These are phyloP conservation scores for carrot (Daucus carota) DNA, from an alignment of 129 eudicot species.

Conservation along the genomic window DH1_v3.0 NC_030383.2:6279001-6279500, in stretches of 20 bases:
- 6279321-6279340: background rate
- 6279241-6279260: background rate
- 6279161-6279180: slow-evolving; percentile 71
- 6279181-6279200: slow-evolving; percentile 53
- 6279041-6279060: slow-evolving; percentile 80
- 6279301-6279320: background rate
- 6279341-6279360: background rate
- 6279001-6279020: slow-evolving; percentile 70
- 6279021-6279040: slow-evolving; percentile 74
- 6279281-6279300: background rate
- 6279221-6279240: slow-evolving; percentile 1
- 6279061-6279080: slow-evolving; percentile 72
- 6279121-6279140: slow-evolving; percentile 65
- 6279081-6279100: slow-evolving; percentile 72
- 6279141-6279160: slow-evolving; percentile 69
- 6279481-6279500: slow-evolving; percentile 76
- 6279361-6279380: background rate
- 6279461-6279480: slow-evolving; percentile 73
- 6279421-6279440: slow-evolving; percentile 9
- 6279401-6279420: no score
- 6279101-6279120: slow-evolving; percentile 81
- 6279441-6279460: slow-evolving; percentile 60
- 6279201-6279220: background rate
- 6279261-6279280: background rate
- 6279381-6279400: background rate